Evolutionary conservation across 345 rosid genomes (phyloP), one percentile per base, ranked within the genome.

Genomic region (Rhodomyrtus tomentosa): DNA sequence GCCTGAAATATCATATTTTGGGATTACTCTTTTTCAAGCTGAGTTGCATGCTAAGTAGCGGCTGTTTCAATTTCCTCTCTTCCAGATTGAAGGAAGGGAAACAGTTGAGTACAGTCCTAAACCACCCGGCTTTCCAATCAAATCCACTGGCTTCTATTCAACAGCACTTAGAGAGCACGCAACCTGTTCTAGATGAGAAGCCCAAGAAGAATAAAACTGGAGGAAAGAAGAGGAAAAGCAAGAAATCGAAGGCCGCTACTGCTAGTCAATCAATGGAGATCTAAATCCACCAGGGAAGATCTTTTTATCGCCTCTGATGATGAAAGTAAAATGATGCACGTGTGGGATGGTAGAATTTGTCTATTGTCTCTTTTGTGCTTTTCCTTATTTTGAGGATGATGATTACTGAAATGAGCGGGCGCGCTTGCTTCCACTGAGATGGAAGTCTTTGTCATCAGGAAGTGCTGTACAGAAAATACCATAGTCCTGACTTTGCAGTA

Each of bases 91-190:
- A 88, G 83, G 98, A 97, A 88, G 91, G 92, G 56, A 89, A 89
- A 76, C 93, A 93, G 80, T 49, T 95, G 91, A 87, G 82, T 85
- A 88, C 87, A 84, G 98, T 95, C 89, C 92, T 93, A 40, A 90
- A 88, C 80, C 91, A 95, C 89, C 96, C 93, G 22, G 91, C 90
- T 50, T 97, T 94, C 87, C 93, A 88, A 86, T 88, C 90, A 21
- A 96, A 97, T 91, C 98, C 98, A 0, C 80, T 94, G 13, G 96
- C 90, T 88, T 92, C 98, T 55, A 91, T 95, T 79, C 90, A 90
- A 82, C 96, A 95, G 85, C 97, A 93, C 42, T 84, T 95, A 62
- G 88, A 84, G 93, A 93, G 90, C 90, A 92, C 93, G 52, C 95
- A 91, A 58, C 96, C 98, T 82, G 88, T 88, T 38, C n/a, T 49